A percentile compares a stretch with the other conserved stretches of the same genome.
phyloP scores from a whole-genome alignment of 352 stramenopile genomes.

The Thalassiosira sp. region DNA sequence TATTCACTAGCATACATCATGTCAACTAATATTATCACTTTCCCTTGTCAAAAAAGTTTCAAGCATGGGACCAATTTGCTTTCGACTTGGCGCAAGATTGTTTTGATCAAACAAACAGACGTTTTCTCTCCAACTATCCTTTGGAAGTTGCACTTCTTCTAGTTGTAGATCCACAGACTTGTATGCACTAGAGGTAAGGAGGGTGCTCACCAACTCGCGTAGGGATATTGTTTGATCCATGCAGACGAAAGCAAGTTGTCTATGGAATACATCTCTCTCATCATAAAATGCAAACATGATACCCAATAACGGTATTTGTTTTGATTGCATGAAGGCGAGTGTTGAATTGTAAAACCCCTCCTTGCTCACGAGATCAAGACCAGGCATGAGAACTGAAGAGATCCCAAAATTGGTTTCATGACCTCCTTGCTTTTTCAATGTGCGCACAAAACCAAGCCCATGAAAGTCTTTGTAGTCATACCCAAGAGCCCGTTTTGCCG shows the following conservation, averaged over 20 bases:
- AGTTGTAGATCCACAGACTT: slow-evolving; percentile 31
- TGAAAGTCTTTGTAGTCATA: slow-evolving; percentile 54
- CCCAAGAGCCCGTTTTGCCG: slow-evolving; percentile 28
- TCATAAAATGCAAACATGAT: slow-evolving; percentile 62
- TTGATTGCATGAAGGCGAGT: slow-evolving; percentile 34
- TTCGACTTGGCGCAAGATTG: slow-evolving; percentile 42
- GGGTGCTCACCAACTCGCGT: slow-evolving; percentile 6
- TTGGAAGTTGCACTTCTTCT: slow-evolving; percentile 5
- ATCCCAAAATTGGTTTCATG: slow-evolving; percentile 40
- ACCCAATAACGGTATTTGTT: slow-evolving; percentile 44
- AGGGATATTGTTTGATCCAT: slow-evolving; percentile 9
- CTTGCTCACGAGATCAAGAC: slow-evolving; percentile 32
- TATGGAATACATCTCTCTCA: slow-evolving; percentile 22
- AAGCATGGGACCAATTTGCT: slow-evolving; percentile 57
- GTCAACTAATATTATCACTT: too few species aligned
- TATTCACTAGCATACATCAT: too few species aligned
- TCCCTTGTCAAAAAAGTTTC: slow-evolving; percentile 23
- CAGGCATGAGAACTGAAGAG: slow-evolving; percentile 48
- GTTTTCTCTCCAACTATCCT: slow-evolving; percentile 6
- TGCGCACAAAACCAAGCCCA: background rate
- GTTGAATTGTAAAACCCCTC: slow-evolving; percentile 26
- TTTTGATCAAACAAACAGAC: slow-evolving; percentile 39
- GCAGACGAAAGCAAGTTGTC: slow-evolving; percentile 41
- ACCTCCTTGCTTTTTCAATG: background rate
- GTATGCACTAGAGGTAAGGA: slow-evolving; percentile 22